A percentile compares a stretch with the other conserved stretches of the same genome.
phyloP scores from a whole-genome alignment of 202 grass and related monocot species.

The Musa balbisiana region DNA sequence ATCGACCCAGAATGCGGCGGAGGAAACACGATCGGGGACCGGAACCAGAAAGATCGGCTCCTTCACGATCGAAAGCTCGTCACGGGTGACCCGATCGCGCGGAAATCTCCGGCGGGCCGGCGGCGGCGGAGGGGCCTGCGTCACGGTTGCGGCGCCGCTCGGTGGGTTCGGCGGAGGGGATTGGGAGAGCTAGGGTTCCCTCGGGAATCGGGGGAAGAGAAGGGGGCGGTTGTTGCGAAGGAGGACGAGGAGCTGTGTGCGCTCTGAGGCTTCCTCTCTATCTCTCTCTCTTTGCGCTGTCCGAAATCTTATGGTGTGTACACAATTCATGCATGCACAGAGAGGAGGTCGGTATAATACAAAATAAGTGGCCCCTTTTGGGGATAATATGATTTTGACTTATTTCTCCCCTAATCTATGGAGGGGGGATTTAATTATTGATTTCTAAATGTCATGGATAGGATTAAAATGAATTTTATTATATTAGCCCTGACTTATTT shows the following conservation, averaged over 20 bases:
- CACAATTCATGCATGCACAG: slow-evolving; percentile 16
- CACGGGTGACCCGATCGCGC: not conserved
- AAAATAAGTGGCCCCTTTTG: not conserved
- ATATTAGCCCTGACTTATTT: not conserved
- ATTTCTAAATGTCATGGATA: not conserved
- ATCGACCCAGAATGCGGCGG: slow-evolving; percentile 8
- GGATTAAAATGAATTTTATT: not conserved
- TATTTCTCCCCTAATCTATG: not conserved
- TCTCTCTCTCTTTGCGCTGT: slow-evolving; percentile 8
- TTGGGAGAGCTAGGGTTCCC: slow-evolving; percentile 27
- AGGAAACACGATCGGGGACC: slow-evolving; percentile 6
- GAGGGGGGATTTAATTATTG: no score
- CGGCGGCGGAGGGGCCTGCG: slow-evolving; percentile 35
- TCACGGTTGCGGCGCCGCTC: slow-evolving; percentile 15
- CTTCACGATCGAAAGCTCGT: slow-evolving; percentile 3
- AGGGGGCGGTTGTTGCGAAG: not conserved
- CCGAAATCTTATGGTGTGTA: slow-evolving; percentile 8
- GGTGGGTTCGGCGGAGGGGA: not conserved
- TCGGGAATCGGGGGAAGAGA: slow-evolving; percentile 34
- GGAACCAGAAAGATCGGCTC: not conserved
- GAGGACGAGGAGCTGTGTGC: slow-evolving; percentile 10
- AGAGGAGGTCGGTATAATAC: not conserved
- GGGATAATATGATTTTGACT: not conserved
- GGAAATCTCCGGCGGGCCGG: not conserved
- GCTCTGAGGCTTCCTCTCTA: slow-evolving; percentile 5